Percentiles rank a stretch among this genome's conserved stretches.
phyloP scores from a whole-genome alignment of 176 grass and related monocot genomes.

The Cenchrus purpureus region DNA sequence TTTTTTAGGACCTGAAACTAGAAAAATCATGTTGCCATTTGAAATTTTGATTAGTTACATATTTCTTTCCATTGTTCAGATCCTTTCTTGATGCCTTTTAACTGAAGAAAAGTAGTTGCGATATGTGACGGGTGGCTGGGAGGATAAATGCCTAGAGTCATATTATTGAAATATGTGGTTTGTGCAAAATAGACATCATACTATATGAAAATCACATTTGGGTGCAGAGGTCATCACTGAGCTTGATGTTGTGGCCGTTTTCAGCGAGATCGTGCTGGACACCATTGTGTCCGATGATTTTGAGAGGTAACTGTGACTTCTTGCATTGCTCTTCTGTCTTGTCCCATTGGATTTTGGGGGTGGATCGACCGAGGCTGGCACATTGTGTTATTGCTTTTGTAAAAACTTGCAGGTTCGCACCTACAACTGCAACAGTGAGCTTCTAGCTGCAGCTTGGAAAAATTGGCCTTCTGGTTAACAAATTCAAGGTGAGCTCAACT shows the following conservation, averaged over 20 bases:
- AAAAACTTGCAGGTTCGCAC: conserved; percentile 68
- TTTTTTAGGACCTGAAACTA: too few relatives aligned
- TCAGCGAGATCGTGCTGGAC: conserved; percentile 94
- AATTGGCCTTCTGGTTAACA: conserved; percentile 72
- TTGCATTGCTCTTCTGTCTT: neutral
- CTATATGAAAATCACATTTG: neutral
- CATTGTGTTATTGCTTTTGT: conserved; percentile 16
- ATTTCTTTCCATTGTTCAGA: too few relatives aligned
- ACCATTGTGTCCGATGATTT: conserved; percentile 98
- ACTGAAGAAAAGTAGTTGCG: too few relatives aligned
- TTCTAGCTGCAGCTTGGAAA: conserved; percentile 87
- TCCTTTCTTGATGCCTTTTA: too few relatives aligned
- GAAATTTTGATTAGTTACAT: too few relatives aligned
- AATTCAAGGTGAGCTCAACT: conserved; percentile 73
- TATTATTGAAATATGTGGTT: too few relatives aligned
- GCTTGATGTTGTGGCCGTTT: conserved; percentile 73
- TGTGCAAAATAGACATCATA: too few relatives aligned
- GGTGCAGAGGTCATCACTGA: conserved; percentile 70
- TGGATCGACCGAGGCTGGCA: conserved; percentile 19
- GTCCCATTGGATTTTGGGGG: conserved; percentile 7
- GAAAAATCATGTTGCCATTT: too few relatives aligned
- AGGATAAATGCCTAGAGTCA: too few relatives aligned
- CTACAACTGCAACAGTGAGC: conserved; percentile 83
- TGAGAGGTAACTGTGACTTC: conserved; percentile 55
- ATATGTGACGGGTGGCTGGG: too few relatives aligned